Base-by-base conservation (phyloP, 805 yeast genomes). In the Lipomyces starkeyi region DNA sequence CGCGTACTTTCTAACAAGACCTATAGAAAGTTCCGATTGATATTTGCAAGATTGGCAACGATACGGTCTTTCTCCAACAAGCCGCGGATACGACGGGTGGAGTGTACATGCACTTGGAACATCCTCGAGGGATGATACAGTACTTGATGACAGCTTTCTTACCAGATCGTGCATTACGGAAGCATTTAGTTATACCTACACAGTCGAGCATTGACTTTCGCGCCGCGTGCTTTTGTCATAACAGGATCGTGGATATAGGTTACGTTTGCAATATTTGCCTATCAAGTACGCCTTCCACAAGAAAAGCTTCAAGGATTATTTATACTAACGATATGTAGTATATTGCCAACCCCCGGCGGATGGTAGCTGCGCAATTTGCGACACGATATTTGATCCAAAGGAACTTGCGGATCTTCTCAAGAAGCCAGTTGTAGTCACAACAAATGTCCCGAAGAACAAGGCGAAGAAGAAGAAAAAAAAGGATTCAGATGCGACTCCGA, bases 41-140 rank as follows among this genome's bases (percentile, higher is more conserved):
- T 78, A 93, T 93, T 13, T 94, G 97, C 68, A 93, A 93, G 75
- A 80, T 95, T 35, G 73, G 73, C 7, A 76, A 78, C 1, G 86
- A 86, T 70, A 88, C 96, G 0, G 90, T 96, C 2, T 94, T 93
- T 76, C 80, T 95, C 68, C 98, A 95, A 76, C 99, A 95, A 76
- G 97, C 98, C 0, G 86, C 97, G 0, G 99, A 95, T 79, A 92
- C 97, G 8, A 94, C 99, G 0, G 86, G 88, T 72, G 99, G 99
- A 2, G 88, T 93, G 1, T 95, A 94, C 76, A 81, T 94, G 66
- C 82, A 82, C 56, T 84, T 94, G 27, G 83, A 83, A 2, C 85
- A 88, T 65, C 90, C 94, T 0, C 80, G 82, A 57, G 98, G 97
- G 0, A 80, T 95, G 56, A 86, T 93, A 1, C 98, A 94, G 76